These are phyloP conservation scores for Starmerella apis DNA, from an alignment of 805 yeast genomes.

Conservation along the genomic window DNA sequence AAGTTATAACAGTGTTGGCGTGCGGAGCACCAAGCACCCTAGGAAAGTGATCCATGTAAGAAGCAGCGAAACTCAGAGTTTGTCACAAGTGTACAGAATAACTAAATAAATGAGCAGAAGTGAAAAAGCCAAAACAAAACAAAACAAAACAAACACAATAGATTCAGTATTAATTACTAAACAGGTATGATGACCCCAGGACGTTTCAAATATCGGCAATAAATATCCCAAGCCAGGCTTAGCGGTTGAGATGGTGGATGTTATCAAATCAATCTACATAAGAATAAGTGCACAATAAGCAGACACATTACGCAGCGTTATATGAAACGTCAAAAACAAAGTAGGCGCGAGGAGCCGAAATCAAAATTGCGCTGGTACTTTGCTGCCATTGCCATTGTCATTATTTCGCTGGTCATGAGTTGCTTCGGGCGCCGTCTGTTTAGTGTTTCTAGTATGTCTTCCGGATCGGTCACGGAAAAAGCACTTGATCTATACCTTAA, in stretches of 20 bases:
- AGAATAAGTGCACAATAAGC: not conserved
- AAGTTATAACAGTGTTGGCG: not conserved
- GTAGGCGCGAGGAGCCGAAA: not conserved
- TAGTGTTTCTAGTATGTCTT: not conserved
- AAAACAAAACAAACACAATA: too few species aligned
- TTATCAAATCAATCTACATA: too few species aligned
- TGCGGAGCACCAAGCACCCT: not conserved
- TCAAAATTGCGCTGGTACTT: not conserved
- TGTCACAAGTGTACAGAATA: too few species aligned
- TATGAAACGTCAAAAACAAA: not conserved
- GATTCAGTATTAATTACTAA: too few species aligned
- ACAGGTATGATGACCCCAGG: too few species aligned
- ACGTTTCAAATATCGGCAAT: too few species aligned
- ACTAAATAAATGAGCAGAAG: too few species aligned
- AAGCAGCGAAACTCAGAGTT: too few species aligned
- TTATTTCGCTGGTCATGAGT: not conserved
- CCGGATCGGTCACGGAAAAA: not conserved
- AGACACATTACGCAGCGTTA: not conserved
- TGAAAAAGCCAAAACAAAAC: too few species aligned
- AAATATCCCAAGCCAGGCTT: too few species aligned
- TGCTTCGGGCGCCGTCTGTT: not conserved
- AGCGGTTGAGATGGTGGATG: too few species aligned
- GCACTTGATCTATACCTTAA: conserved; percentile 20
- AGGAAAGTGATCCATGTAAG: too few species aligned
- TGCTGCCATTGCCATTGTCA: not conserved